phyloP scores from a whole-genome alignment of 805 yeast genomes.

The Candida sithepensis region DNA sequence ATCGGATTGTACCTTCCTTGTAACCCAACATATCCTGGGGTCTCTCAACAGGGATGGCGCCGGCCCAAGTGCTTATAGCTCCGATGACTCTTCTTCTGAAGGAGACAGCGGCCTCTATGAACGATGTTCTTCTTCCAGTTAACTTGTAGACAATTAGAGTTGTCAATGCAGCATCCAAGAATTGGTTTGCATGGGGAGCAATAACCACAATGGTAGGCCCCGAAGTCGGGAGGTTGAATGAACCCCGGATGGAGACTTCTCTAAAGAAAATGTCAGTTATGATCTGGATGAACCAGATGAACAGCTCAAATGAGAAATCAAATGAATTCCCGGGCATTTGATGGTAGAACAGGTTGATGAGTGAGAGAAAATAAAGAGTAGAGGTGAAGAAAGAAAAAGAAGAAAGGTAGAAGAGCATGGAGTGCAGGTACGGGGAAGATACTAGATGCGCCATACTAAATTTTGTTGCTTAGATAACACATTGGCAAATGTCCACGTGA shows the following conservation, averaged over 20 bases:
- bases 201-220: constrained; percentile 93
- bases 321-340: neutral
- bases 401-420: too few species aligned
- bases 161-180: constrained; percentile 63
- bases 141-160: constrained; percentile 69
- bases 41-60: constrained; percentile 87
- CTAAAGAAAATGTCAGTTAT: constrained; percentile 64
- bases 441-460: too few species aligned
- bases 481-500: too few species aligned
- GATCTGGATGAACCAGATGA: constrained; percentile 28
- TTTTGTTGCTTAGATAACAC: too few species aligned
- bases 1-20: constrained; percentile 56
- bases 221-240: constrained; percentile 58
- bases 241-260: constrained; percentile 86
- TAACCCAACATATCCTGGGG: constrained; percentile 75
- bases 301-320: constrained; percentile 21
- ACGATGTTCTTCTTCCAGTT: constrained; percentile 67
- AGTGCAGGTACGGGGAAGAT: too few species aligned
- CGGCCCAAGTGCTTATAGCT: constrained; percentile 64
- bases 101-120: constrained; percentile 82
- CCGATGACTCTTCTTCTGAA: constrained; percentile 69
- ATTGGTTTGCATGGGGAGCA: constrained; percentile 97
- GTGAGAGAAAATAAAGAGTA: too few species aligned
- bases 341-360: too few species aligned
- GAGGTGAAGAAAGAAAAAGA: neutral